Conservation (phyloP, 2,329 filamentous ascomycete species). For the Arthrobotrys pseudoclavata region DNA sequence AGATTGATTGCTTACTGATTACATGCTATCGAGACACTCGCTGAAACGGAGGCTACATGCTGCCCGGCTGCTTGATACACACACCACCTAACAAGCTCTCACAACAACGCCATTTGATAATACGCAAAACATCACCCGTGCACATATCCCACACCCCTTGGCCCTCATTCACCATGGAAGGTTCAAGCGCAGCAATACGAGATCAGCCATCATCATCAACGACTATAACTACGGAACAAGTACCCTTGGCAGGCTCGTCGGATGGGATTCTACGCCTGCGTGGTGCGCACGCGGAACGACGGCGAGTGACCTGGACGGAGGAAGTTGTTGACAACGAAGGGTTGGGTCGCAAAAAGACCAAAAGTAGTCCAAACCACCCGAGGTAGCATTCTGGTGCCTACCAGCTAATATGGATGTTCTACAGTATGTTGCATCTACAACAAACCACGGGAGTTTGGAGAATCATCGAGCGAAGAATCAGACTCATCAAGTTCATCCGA, state of each 20-base stretch:
- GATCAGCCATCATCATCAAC: constrained; percentile 19
- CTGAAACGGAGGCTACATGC: too few species aligned
- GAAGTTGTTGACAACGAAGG: constrained; percentile 96
- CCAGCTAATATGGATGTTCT: constrained; percentile 2
- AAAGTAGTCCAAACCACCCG: constrained; percentile 72
- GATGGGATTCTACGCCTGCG: constrained; percentile 63
- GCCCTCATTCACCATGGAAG: constrained; percentile 26
- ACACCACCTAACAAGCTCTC: neutral
- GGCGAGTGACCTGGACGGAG: constrained; percentile 90
- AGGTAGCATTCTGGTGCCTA: constrained; percentile 10
- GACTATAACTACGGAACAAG: constrained; percentile 22
- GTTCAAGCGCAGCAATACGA: neutral
- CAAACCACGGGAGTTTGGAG: constrained; percentile 82
- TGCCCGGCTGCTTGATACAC: too few species aligned
- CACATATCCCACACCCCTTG: neutral
- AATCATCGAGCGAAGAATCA: constrained; percentile 79
- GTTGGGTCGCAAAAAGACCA: constrained; percentile 91
- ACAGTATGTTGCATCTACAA: constrained; percentile 99
- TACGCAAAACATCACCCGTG: neutral
- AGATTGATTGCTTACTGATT: too few species aligned
- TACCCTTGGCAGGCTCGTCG: neutral
- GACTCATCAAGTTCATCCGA: constrained; percentile 72
- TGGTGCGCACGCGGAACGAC: constrained; percentile 63
- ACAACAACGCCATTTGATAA: neutral
- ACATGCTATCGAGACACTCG: too few species aligned